Conservation (phyloP, 768 basidiomycete genomes). For the Suillus cothurnatus region DNA sequence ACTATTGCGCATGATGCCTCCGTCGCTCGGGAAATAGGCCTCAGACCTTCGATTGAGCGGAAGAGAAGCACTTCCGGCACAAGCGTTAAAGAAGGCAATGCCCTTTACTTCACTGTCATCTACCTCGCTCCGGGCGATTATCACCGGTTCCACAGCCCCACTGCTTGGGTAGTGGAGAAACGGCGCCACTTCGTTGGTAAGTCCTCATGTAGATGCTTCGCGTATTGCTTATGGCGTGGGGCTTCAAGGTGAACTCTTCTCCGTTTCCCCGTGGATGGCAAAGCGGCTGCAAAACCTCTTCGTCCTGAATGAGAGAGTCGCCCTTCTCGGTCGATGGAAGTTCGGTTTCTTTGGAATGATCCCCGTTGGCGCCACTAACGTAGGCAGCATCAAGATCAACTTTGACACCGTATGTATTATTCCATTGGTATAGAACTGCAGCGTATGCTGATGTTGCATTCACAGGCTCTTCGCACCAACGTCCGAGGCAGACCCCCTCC, state of each 20-base stretch:
- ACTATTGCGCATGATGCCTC: constrained; percentile 66
- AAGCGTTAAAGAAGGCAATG: constrained; percentile 70
- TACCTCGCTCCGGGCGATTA: constrained; percentile 99
- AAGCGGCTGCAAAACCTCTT: constrained; percentile 91
- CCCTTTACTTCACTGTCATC: constrained; percentile 90
- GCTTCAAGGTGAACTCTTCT: constrained; percentile 82
- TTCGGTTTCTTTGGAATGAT: constrained; percentile 97
- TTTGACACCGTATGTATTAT: constrained; percentile 74
- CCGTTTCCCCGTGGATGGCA: constrained; percentile 95
- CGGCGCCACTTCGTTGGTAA: constrained; percentile 89
- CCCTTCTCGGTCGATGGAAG: constrained; percentile 91
- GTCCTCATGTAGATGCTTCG: constrained; percentile 23
- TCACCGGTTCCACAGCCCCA: constrained; percentile 95
- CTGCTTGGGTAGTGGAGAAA: constrained; percentile 97
- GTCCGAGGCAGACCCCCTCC: constrained; percentile 71
- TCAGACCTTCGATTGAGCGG: constrained; percentile 39
- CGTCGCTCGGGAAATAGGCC: constrained; percentile 75
- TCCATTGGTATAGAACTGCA: not conserved
- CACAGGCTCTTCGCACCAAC: constrained; percentile 88
- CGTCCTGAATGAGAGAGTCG: constrained; percentile 97
- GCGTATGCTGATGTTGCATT: constrained; percentile 7
- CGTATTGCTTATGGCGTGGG: not conserved
- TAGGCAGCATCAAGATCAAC: constrained; percentile 93
- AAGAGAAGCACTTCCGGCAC: constrained; percentile 44
- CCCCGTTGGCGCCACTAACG: constrained; percentile 98